Percentiles rank a stretch among this genome's conserved stretches.
Evolutionary conservation across 768 basidiomycete genomes (phyloP).

Genomic region (Rubroboletus satanas): DNA sequence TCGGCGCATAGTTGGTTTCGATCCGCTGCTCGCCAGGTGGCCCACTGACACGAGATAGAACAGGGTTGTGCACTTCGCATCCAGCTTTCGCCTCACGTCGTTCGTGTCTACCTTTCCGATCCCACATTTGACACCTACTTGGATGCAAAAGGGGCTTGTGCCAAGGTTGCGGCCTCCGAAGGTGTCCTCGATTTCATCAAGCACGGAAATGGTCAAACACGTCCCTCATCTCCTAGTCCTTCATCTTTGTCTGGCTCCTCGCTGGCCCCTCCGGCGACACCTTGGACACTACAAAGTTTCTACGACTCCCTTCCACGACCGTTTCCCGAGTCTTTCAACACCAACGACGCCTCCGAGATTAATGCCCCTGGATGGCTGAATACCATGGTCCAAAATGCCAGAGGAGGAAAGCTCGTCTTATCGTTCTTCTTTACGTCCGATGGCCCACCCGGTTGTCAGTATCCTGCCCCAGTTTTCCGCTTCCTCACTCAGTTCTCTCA

Average conservation of each 20-base stretch:
- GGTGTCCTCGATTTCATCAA: conserved; percentile 58
- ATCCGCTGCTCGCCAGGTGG: neutral
- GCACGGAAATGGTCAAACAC: conserved; percentile 49
- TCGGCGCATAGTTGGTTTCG: conserved; percentile 38
- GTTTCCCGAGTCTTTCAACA: conserved; percentile 50
- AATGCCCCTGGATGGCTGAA: conserved; percentile 56
- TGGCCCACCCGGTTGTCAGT: conserved; percentile 43
- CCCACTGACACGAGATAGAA: conserved; percentile 28
- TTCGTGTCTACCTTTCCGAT: conserved; percentile 49
- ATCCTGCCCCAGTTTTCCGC: neutral
- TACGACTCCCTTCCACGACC: conserved; percentile 65
- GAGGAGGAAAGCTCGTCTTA: conserved; percentile 44
- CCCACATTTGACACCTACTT: conserved; percentile 37
- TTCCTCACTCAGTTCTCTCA: conserved; percentile 1
- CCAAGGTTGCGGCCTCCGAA: conserved; percentile 47
- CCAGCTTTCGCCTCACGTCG: conserved; percentile 46
- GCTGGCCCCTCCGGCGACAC: conserved; percentile 10
- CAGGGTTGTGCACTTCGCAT: conserved; percentile 58
- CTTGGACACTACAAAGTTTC: conserved; percentile 50
- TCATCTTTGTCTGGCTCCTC: conserved; percentile 1
- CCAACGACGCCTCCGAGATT: conserved; percentile 44
- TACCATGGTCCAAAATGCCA: conserved; percentile 44
- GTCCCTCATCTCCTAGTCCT: conserved; percentile 28
- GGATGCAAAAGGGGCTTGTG: conserved; percentile 53
- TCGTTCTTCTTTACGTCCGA: conserved; percentile 46